These are phyloP conservation scores for Ramaria sp. DNA, from an alignment of 768 basidiomycete species.

Conservation along the genomic window DNA sequence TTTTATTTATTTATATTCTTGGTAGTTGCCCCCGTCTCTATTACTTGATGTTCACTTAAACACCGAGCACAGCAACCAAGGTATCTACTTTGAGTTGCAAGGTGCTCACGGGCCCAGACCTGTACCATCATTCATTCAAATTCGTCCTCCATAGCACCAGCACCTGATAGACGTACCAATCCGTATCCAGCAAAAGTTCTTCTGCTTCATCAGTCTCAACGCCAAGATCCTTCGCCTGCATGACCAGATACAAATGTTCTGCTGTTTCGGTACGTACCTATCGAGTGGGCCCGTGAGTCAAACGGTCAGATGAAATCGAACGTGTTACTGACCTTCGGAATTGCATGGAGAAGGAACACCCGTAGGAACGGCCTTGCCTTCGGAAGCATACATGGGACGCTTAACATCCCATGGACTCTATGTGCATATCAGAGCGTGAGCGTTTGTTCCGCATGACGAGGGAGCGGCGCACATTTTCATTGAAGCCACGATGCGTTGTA, in stretches of 20 bases:
- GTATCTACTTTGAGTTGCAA: neutral
- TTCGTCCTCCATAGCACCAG: neutral
- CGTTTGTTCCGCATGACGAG: conserved; percentile 5
- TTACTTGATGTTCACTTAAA: neutral
- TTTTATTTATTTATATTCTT: too few relatives aligned
- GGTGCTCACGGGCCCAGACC: neutral
- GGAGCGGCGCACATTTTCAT: conserved; percentile 65
- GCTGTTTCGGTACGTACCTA: conserved; percentile 76
- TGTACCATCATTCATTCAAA: neutral
- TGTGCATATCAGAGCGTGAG: neutral
- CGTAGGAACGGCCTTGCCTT: conserved; percentile 32
- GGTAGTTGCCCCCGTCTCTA: too few relatives aligned
- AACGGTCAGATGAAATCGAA: neutral
- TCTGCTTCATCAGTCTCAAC: conserved; percentile 58
- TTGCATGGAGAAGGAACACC: conserved; percentile 66
- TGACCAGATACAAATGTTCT: conserved; percentile 68
- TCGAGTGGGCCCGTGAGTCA: neutral
- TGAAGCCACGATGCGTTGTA: conserved; percentile 69
- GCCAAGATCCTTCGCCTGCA: conserved; percentile 61
- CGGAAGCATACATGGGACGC: conserved; percentile 35
- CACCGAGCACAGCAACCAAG: neutral
- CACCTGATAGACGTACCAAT: conserved; percentile 43
- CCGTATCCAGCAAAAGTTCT: conserved; percentile 66
- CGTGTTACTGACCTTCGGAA: conserved; percentile 58
- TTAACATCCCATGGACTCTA: conserved; percentile 60